Base-by-base conservation (phyloP, 768 basidiomycete species). In the Suillus subaureus region DNA sequence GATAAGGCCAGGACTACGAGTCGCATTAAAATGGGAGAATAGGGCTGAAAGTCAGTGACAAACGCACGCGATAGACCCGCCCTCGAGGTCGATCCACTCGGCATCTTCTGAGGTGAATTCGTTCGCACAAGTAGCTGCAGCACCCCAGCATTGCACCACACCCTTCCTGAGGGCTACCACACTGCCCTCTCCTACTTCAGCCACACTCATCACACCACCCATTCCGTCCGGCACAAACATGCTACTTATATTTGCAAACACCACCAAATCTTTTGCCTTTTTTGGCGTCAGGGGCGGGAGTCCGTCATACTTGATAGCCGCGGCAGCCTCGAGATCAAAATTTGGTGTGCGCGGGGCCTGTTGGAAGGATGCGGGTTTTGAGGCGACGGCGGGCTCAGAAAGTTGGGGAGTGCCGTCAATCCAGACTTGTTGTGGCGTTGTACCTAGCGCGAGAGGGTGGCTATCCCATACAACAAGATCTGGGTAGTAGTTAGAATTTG, bases 381-480 rank as follows among this genome's bases (percentile, higher is more conserved):
- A 56, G 45, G 82, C 73, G 21, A 84, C 74, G 68, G 81, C 73
- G 3, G 88, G 82, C 3, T 76, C 71, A 54, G 79, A 71, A 2
- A 90, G 70, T 70, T 96, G 94, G 0, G 90, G 72, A 58, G 95
- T 89, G 4, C 94, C 94, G 70, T 96, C 94, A 66, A 95, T 92
- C 77, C 84, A 93, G 11, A 93, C 91, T 79, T 94, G 92, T 60
- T 83, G 81, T 5, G 93, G 93, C 0, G 92, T 88, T 26, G 92
- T 91, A 26, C 91, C 91, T 13, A 95, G 80, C 1, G 86, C 80
- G 18, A 96, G 82, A 1, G 93, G 93, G 75, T 93, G 92, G 43
- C 85, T 87, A 70, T 91, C 89, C 89, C 89, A 91, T 2, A 93
- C 71, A 16, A 93, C 88, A 60, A 93, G 54, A 77, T 94, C 90